A percentile compares a stretch with the other conserved stretches of the same genome.
Evolutionary conservation across 116 monocot genomes (phyloP).

Genomic region (Dioscorea cayenensis): DNA sequence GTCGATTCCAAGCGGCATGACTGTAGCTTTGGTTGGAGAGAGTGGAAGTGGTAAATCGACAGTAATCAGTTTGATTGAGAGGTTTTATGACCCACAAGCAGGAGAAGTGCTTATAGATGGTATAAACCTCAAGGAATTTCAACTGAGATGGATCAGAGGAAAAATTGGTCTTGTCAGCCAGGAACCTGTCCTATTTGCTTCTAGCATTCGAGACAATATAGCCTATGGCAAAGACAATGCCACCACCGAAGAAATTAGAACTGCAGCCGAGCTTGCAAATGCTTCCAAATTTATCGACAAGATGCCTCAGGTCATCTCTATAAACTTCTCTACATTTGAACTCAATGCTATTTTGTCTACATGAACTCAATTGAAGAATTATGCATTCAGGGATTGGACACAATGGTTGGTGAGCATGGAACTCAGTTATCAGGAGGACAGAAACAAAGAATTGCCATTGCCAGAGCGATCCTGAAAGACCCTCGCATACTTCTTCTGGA

Average conservation of each 20-base stretch:
- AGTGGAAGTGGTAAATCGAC: constrained; percentile 87
- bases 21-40: constrained; percentile 66
- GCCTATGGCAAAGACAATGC: constrained; percentile 67
- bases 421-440: constrained; percentile 72
- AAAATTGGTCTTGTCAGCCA: constrained; percentile 83
- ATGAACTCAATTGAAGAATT: neutral
- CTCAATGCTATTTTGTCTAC: neutral
- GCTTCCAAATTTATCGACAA: constrained; percentile 74
- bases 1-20: constrained; percentile 31
- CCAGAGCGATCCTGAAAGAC: constrained; percentile 64
- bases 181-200: constrained; percentile 62
- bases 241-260: constrained; percentile 55
- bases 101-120: constrained; percentile 75
- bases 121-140: constrained; percentile 53
- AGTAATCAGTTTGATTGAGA: constrained; percentile 52
- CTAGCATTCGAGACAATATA: constrained; percentile 66
- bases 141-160: constrained; percentile 60
- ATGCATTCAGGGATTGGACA: constrained; percentile 48
- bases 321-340: too few species aligned
- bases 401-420: constrained; percentile 66
- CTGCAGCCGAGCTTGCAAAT: constrained; percentile 65
- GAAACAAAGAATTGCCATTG: constrained; percentile 80
- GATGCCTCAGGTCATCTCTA: constrained; percentile 44
- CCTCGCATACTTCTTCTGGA: constrained; percentile 67
- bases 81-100: constrained; percentile 72